Base-by-base conservation (phyloP, 2,329 filamentous ascomycete genomes). In the Rugonectria rugulosa region DNA sequence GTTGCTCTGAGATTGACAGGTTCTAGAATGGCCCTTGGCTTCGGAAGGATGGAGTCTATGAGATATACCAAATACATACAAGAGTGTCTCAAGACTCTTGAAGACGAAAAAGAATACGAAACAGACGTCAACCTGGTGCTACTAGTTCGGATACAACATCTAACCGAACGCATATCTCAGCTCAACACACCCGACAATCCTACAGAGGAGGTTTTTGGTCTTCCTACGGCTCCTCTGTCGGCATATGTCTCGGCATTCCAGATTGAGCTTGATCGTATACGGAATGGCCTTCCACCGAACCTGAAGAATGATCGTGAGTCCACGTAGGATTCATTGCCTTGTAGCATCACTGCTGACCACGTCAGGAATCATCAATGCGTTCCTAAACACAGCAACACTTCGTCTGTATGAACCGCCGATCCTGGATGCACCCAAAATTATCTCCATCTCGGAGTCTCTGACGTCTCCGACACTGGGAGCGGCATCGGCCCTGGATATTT, bases 61-160 rank as follows among this genome's bases (percentile, higher is more conserved):
- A 76, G 73, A n/a, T 85, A 79, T 46, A 81, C 81, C 0, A 71
- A 72, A 5, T 85, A 86, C 50, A 73, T 83, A 2, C 76, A 82
- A 10, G 76, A 81, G 47, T 85, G 82, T 45, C 64, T 84, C 5
- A 69, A 68, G 3, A 72, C 79, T 3, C 67, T 86, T 0, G 74
- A 82, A 19, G 65, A 74, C 1, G 66, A 69, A 0, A 62, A 62
- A 6, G 82, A 85, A 49, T 77, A 74, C 49, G 72, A 79, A 7
- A 78, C 76, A 0, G 84, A 87, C 45, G 53, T 66, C 1, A 71
- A 75, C 2, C 70, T 84, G 1, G 72, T 81, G 1, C 73, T 79
- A 10, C 68, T 84, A 0, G 72, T 84, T 6, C 75, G 76, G 0
- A 71, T 83, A 2, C 81, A 84, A 60, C 74, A 78, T 17, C 64